Evolutionary conservation across 2,329 filamentous ascomycete genomes (phyloP).

Genomic region (Colletotrichum lindemuthianum): DNA sequence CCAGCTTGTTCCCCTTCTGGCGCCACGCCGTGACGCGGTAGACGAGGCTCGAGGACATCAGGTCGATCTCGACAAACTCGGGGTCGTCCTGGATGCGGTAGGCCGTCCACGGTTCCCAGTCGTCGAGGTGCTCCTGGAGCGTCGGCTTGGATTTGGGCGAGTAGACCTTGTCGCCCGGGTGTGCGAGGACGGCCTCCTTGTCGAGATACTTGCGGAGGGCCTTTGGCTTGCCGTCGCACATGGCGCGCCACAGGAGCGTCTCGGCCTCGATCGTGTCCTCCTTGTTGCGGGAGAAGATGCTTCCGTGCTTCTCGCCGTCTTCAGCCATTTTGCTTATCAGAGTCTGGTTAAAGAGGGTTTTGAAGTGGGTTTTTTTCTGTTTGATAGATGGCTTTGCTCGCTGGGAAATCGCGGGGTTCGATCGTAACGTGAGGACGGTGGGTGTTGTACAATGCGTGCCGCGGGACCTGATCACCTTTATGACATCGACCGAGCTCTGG

Average conservation of each 20-base stretch:
- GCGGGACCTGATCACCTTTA: constrained; percentile 23
- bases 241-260: constrained; percentile 47
- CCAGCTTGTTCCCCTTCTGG: constrained; percentile 42
- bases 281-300: constrained; percentile 48
- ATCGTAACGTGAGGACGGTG: background rate
- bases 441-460: too few species aligned
- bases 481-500: constrained; percentile 32
- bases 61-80: constrained; percentile 50
- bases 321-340: constrained; percentile 16
- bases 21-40: constrained; percentile 48
- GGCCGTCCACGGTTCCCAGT: constrained; percentile 48
- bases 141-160: constrained; percentile 45
- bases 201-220: constrained; percentile 47
- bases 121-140: constrained; percentile 46
- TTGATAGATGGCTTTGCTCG: background rate
- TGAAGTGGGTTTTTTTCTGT: background rate
- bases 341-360: background rate
- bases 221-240: constrained; percentile 46
- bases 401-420: background rate
- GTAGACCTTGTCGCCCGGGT: constrained; percentile 45
- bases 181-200: constrained; percentile 45
- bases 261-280: constrained; percentile 48
- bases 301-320: constrained; percentile 28
- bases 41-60: constrained; percentile 46
- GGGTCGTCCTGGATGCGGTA: constrained; percentile 49